Evolutionary conservation across 768 basidiomycete genomes (phyloP).

Genomic region (Termitomyces sp.): DNA sequence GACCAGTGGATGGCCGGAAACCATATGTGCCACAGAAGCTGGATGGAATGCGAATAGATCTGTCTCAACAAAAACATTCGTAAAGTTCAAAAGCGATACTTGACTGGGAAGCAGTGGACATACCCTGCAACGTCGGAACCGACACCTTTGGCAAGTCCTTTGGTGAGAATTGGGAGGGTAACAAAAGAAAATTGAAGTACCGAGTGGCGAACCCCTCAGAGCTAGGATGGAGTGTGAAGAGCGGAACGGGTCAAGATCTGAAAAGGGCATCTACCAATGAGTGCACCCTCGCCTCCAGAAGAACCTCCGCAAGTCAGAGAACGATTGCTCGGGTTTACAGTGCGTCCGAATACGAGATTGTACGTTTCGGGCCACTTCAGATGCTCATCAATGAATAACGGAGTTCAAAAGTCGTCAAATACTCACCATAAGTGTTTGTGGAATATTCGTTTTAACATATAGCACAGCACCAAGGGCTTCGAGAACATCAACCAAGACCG

Average conservation of each 20-base stretch:
- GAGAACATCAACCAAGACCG: constrained; percentile 63
- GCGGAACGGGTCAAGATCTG: background rate
- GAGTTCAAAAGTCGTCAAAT: background rate
- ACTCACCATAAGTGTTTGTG: constrained; percentile 70
- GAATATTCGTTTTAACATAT: constrained; percentile 71
- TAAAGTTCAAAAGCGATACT: background rate
- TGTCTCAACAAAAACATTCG: constrained; percentile 17
- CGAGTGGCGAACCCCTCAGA: constrained; percentile 38
- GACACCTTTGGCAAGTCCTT: constrained; percentile 22
- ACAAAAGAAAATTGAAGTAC: constrained; percentile 15
- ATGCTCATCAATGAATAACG: background rate
- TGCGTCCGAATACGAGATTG: constrained; percentile 77
- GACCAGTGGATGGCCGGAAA: constrained; percentile 60
- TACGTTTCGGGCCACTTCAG: constrained; percentile 69
- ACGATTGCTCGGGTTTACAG: constrained; percentile 70
- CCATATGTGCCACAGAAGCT: constrained; percentile 67
- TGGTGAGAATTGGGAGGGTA: background rate
- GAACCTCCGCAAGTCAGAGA: constrained; percentile 73
- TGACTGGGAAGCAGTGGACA: background rate
- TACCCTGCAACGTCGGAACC: constrained; percentile 83
- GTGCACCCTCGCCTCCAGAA: constrained; percentile 81
- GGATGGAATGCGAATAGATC: constrained; percentile 68
- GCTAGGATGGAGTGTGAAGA: constrained; percentile 20
- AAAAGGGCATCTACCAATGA: constrained; percentile 40
- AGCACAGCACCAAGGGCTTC: constrained; percentile 62